phyloP scores from a whole-genome alignment of 1,284 basidiomycete species.

The Earliella scabrosa region DNA sequence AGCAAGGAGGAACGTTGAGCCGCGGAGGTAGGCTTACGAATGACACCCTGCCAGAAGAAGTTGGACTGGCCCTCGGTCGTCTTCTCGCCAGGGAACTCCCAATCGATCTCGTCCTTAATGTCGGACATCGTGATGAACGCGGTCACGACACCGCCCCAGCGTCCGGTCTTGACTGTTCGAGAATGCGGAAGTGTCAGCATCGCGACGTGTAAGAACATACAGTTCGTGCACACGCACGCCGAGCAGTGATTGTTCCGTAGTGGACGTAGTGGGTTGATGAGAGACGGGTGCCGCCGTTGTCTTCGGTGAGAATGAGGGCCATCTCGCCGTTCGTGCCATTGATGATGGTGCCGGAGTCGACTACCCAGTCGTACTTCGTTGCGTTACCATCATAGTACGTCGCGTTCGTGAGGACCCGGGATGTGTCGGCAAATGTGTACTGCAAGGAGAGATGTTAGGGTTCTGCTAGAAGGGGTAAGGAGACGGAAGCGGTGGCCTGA shows the following conservation, averaged over 20 bases:
- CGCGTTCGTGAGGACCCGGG: constrained; percentile 66
- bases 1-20: not conserved
- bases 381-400: constrained; percentile 78
- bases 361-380: constrained; percentile 69
- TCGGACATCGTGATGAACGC: constrained; percentile 88
- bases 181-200: not conserved
- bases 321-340: constrained; percentile 69
- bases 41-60: constrained; percentile 77
- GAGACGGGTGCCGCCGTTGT: constrained; percentile 75
- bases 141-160: constrained; percentile 78
- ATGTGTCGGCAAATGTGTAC: constrained; percentile 69
- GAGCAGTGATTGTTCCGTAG: constrained; percentile 79
- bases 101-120: constrained; percentile 87
- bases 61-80: constrained; percentile 75
- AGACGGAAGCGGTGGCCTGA: not conserved
- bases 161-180: constrained; percentile 63
- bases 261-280: constrained; percentile 83
- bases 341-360: constrained; percentile 70
- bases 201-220: not conserved
- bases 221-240: constrained; percentile 49
- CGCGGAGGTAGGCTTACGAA: constrained; percentile 54
- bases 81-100: constrained; percentile 75
- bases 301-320: constrained; percentile 65
- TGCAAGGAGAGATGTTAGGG: constrained; percentile 28
- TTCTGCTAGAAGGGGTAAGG: not conserved